Evolutionary conservation across 352 stramenopile genomes (phyloP).

Genomic region (Globisporangium irregulare): DNA sequence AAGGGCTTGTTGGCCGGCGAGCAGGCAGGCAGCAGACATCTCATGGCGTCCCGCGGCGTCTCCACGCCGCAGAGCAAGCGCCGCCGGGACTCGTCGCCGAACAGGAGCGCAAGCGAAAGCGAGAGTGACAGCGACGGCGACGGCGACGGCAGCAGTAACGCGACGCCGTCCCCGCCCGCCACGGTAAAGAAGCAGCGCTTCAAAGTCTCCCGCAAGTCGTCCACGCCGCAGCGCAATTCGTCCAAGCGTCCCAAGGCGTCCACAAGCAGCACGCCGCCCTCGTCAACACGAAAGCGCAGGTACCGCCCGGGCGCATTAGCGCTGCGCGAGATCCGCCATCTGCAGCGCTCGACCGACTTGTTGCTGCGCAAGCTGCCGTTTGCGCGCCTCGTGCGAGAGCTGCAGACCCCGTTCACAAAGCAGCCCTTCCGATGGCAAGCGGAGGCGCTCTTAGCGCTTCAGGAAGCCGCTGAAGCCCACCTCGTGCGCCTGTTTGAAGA

Average conservation of each 20-base stretch:
- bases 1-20: no score
- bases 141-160: not conserved
- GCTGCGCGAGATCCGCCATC: constrained; percentile 95
- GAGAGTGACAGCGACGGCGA: not conserved
- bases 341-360: constrained; percentile 95
- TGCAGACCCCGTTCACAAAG: constrained; percentile 86
- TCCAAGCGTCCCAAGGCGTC: not conserved
- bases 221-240: constrained; percentile 14
- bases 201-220: constrained; percentile 16
- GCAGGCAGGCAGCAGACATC: not conserved
- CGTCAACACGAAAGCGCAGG: constrained; percentile 35
- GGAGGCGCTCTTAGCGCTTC: constrained; percentile 89
- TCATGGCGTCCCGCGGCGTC: constrained; percentile 10
- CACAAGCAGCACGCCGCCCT: not conserved
- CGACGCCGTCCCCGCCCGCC: constrained; percentile 10
- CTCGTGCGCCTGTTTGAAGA: constrained; percentile 96
- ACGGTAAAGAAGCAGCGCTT: constrained; percentile 19
- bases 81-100: constrained; percentile 7
- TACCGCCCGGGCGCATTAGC: constrained; percentile 73
- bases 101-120: constrained; percentile 5
- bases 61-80: constrained; percentile 25
- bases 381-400: constrained; percentile 92
- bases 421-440: constrained; percentile 89
- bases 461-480: constrained; percentile 94
- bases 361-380: constrained; percentile 97